Evolutionary conservation across 768 basidiomycete genomes (phyloP), one percentile per base, ranked within the genome.

Genomic region (Lactifluus rugatus): DNA sequence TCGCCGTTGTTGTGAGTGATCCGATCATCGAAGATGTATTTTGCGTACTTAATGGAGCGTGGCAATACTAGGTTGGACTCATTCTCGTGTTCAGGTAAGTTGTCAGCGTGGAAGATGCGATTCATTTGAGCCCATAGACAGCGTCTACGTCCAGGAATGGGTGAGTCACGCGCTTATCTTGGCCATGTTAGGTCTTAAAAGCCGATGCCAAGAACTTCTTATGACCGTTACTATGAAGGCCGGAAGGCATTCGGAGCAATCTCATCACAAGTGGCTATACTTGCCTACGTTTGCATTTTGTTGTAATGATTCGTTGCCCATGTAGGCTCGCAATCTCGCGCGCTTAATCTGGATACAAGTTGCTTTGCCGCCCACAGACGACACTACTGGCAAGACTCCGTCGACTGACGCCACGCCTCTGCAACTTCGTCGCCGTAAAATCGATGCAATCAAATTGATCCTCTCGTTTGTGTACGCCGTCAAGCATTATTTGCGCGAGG

Each of bases 201-300:
- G 25, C 21, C 13, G n/a, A 26, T 14, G 32, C 53, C 63, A 56
- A 89, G 85, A 52, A 91, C 88, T 23, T 90, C 88, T 8, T 93
- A 91, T 64, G 88, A 92, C 65, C 83, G 89, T 34, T 91, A 84
- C 66, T 89, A 84, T 78, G 92, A 93, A 74, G 93, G 93, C 48
- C 78, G 93, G 63, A 95, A 89, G 70, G 81, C 83, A 44, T 93
- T 93, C 66, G 83, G 85, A 0, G 65, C 81, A 8, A 69, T 94
- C 56, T 81, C 79, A 11, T 79, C 89, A 14, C 83, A 85, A 66
- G 81, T 81, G 65, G 50, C 71, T 54, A 32, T 50, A 16, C 46
- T 5, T 45, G 53, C 10, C 21, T 21, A 48, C 14, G 16, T 19
- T 28, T 26, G 11, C 7, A 23, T 49, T 54, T 50, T 45, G 1